Evolutionary conservation across 306 rosid genomes (phyloP).

Genomic region (Delonix regia): DNA sequence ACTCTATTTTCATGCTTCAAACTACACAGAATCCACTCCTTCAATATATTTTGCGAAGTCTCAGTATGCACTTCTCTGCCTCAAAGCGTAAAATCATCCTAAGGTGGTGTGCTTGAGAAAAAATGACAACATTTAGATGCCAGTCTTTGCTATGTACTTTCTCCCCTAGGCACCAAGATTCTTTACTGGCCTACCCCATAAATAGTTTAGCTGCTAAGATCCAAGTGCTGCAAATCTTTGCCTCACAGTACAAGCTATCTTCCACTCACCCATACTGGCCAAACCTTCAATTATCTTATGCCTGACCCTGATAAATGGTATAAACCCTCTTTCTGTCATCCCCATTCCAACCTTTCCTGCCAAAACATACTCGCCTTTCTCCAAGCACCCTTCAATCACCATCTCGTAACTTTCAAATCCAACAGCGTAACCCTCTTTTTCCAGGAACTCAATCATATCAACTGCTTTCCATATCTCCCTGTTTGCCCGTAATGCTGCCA

Average conservation of each 20-base stretch:
- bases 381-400: conserved; percentile 80
- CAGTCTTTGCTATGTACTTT: neutral
- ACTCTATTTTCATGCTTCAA: neutral
- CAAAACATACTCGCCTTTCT: conserved; percentile 66
- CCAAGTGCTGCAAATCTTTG: conserved; percentile 62
- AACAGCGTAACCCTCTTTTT: conserved; percentile 35
- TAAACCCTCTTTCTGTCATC: conserved; percentile 61
- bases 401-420: conserved; percentile 62
- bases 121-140: neutral
- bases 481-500: conserved; percentile 51
- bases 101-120: neutral
- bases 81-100: neutral
- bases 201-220: conserved; percentile 23
- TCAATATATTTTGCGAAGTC: neutral
- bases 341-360: conserved; percentile 73
- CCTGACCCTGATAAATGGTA: conserved; percentile 69
- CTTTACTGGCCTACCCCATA: neutral
- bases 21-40: neutral
- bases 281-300: conserved; percentile 82
- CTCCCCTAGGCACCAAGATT: neutral
- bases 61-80: neutral
- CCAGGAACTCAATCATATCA: conserved; percentile 55
- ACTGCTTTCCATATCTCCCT: conserved; percentile 68
- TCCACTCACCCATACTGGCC: conserved; percentile 66
- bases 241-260: conserved; percentile 77